Percentiles rank a stretch among this genome's conserved stretches.
Evolutionary conservation across 768 basidiomycete genomes (phyloP).

Genomic region (Xanthoconium purpureum): DNA sequence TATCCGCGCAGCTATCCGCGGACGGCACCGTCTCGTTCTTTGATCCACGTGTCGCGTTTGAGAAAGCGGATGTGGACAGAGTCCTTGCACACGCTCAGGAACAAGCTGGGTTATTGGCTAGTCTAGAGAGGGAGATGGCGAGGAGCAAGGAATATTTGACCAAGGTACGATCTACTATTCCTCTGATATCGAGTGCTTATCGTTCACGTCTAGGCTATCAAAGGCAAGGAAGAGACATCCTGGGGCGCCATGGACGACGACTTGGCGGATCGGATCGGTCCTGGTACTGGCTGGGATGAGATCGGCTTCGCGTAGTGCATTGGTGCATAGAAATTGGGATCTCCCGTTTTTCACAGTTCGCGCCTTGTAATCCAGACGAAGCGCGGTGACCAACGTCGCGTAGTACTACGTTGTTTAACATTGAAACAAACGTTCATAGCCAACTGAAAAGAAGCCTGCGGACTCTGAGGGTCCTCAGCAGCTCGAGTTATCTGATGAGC

Average conservation of each 20-base stretch:
- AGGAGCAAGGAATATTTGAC: constrained; percentile 68
- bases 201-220: constrained; percentile 22
- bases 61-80: constrained; percentile 58
- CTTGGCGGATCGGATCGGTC: constrained; percentile 20
- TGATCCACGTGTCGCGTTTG: constrained; percentile 57
- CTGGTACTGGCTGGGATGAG: constrained; percentile 27
- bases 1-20: constrained; percentile 64
- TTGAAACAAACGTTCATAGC: too few species aligned
- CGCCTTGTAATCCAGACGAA: not conserved
- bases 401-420: too few species aligned
- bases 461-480: too few species aligned
- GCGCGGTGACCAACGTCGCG: too few species aligned
- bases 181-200: not conserved
- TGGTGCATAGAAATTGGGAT: not conserved
- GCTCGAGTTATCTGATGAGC: too few species aligned
- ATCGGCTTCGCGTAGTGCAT: constrained; percentile 16
- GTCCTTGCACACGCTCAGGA: constrained; percentile 55
- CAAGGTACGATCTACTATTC: constrained; percentile 46
- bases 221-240: constrained; percentile 26
- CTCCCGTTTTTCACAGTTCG: too few species aligned
- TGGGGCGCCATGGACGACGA: constrained; percentile 32
- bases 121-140: constrained; percentile 38
- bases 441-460: too few species aligned
- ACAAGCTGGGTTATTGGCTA: constrained; percentile 31
- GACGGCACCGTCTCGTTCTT: constrained; percentile 74